Evolutionary conservation across 768 basidiomycete genomes (phyloP).

Genomic region (Chalciporus piperatus): DNA sequence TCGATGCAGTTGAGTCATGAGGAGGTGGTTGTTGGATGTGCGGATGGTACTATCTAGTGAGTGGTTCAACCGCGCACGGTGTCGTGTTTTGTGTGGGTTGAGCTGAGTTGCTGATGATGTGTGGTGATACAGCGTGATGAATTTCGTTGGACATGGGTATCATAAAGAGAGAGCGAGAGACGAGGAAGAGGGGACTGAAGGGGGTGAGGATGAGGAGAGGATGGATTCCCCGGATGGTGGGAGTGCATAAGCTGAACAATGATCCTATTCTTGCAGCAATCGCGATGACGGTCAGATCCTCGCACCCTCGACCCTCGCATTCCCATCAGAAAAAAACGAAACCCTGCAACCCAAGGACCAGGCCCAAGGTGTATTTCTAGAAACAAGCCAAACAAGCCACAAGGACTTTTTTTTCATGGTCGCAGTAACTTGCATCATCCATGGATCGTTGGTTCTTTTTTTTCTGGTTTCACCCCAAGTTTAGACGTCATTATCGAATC

Average conservation of each 20-base stretch:
- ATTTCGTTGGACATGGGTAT: conserved; percentile 58
- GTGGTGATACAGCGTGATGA: conserved; percentile 47
- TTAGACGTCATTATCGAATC: conserved; percentile 6
- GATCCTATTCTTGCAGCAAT: too few relatives aligned
- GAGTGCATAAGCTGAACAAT: conserved; percentile 3
- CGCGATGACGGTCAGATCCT: too few relatives aligned
- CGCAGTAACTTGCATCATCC: background rate
- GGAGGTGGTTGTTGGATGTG: conserved; percentile 88
- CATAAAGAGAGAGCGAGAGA: conserved; percentile 29
- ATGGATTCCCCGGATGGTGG: conserved; percentile 16
- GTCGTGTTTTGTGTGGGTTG: background rate
- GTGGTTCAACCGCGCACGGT: conserved; percentile 27
- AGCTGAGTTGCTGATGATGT: conserved; percentile 9
- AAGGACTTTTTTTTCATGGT: background rate
- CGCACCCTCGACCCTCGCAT: background rate
- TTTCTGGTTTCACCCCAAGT: background rate
- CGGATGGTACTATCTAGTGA: conserved; percentile 89
- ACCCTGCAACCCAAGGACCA: background rate
- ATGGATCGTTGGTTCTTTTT: background rate
- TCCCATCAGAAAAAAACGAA: background rate
- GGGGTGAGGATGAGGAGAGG: conserved; percentile 7
- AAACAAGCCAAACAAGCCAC: too few relatives aligned
- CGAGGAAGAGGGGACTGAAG: background rate
- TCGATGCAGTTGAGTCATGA: conserved; percentile 90
- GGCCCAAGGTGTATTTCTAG: too few relatives aligned